Evolutionary conservation across 345 rosid species (phyloP).

Genomic region (Dimocarpus longan): DNA sequence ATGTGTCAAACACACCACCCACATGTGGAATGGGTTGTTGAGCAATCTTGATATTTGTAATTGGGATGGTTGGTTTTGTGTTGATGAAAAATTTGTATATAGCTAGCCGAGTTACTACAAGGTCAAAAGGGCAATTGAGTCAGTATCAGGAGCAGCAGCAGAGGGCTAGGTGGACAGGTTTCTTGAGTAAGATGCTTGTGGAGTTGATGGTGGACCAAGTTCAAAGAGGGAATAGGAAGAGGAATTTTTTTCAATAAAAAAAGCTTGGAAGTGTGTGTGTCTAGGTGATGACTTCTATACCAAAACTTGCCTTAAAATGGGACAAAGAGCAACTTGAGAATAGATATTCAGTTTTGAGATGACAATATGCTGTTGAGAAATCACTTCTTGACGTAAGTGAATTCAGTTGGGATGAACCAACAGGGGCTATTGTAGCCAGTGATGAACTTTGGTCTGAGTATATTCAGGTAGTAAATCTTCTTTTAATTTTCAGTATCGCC

Average conservation of each 20-base stretch:
- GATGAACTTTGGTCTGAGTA: constrained; percentile 51
- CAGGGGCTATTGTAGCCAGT: constrained; percentile 27
- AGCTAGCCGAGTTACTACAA: constrained; percentile 35
- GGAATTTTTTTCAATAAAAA: constrained; percentile 39
- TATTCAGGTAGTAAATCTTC: constrained; percentile 33
- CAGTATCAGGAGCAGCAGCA: constrained; percentile 39
- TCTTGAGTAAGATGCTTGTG: constrained; percentile 42
- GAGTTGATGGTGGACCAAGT: constrained; percentile 52
- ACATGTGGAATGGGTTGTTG: neutral
- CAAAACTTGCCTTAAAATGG: constrained; percentile 44
- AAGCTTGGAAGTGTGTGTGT: constrained; percentile 44
- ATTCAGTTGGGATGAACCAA: too few species aligned
- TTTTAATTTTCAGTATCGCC: neutral
- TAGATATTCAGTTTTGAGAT: constrained; percentile 37
- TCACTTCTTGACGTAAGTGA: constrained; percentile 30
- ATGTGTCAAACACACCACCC: neutral
- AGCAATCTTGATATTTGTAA: neutral
- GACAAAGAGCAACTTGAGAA: constrained; percentile 47
- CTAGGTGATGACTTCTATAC: constrained; percentile 37
- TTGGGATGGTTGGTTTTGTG: neutral
- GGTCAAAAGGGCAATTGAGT: constrained; percentile 26
- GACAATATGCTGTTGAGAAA: constrained; percentile 44
- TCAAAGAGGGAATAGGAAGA: constrained; percentile 43
- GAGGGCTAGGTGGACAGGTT: constrained; percentile 50
- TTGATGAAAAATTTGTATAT: constrained; percentile 12